phyloP scores from a whole-genome alignment of 2,329 filamentous ascomycete species.

The Aureobasidium leucospermi region DNA sequence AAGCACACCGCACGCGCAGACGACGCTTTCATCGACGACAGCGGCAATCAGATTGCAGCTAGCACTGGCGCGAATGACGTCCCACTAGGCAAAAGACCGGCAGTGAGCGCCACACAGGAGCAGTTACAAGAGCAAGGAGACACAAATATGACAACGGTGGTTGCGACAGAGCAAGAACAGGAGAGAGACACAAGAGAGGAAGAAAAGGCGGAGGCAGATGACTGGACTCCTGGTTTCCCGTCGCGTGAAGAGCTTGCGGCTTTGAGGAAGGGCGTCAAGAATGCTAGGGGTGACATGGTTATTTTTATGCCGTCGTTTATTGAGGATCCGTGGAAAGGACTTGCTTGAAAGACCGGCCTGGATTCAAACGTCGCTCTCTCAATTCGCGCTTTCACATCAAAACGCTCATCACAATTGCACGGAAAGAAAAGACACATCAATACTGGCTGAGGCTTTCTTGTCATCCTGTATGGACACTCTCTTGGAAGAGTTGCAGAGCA shows the following conservation, averaged over 20 bases:
- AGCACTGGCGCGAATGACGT: slow-evolving; percentile 25
- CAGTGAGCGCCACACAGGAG: background rate
- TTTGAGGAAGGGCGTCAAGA: slow-evolving; percentile 29
- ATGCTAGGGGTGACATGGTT: slow-evolving; percentile 53
- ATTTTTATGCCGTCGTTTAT: slow-evolving; percentile 66
- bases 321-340: slow-evolving; percentile 62
- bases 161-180: background rate
- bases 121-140: background rate
- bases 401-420: too few relatives aligned
- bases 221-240: background rate
- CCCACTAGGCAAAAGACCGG: slow-evolving; percentile 17
- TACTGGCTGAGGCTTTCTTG: too few relatives aligned
- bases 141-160: background rate
- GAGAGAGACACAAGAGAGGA: background rate
- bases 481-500: too few relatives aligned
- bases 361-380: too few relatives aligned
- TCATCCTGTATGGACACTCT: too few relatives aligned
- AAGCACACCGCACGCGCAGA: slow-evolving; percentile 50
- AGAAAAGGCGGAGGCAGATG: background rate
- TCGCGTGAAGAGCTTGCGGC: background rate
- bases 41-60: slow-evolving; percentile 27
- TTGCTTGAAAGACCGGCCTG: slow-evolving; percentile 29
- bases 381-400: too few relatives aligned
- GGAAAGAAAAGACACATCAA: too few relatives aligned
- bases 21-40: slow-evolving; percentile 39